Evolutionary conservation across 805 yeast genomes (phyloP), one percentile per base, ranked within the genome.

Genomic region (Teunomyces lycoperdinae): DNA sequence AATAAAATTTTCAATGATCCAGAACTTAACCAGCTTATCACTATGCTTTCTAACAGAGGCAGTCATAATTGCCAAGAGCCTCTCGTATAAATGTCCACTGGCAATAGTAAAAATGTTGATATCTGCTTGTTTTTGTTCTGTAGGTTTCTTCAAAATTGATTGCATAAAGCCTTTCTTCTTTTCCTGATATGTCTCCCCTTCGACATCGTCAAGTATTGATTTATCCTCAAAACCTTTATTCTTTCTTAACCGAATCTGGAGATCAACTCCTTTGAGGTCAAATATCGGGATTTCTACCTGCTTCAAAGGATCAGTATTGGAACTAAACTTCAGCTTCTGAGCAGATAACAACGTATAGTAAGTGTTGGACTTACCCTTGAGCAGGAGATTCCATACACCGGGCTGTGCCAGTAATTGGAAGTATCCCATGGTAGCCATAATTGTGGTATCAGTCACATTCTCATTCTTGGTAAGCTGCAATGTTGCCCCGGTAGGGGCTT

Each of bases 341-440:
- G 85, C 68, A 2, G 77, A 71, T 8, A 72, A 51, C 27, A 73
- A 47, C 4, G 58, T 54, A 43, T 57, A 66, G 13, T 51, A 17
- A 13, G 39, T 38, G 5, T 40, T 34, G 9, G 50, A 45, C 8
- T 17, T 44, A 63, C 42, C 65, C 50, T 77, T 77, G 9, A 84
- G 57, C 1, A 58, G 55, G n/a, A 88, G 61, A 2, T 67, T 62
- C 85, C 88, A 87, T 3, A 73, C 41, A 0, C 96, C 96, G 1
- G 95, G 94, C 44, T 72, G 73, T 0, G 86, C 82, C 52, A 79
- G 80, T 41, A 94, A 70, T 64, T 91, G 97, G 46, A 86, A 79
- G 63, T 92, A 92, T 0, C 97, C 97, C 52, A 85, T 71, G 34
- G 87, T 84, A 1, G 84, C 77, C 94, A 92, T 87, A 1, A 90